phyloP scores from a whole-genome alignment of 2,329 filamentous ascomycete genomes.

The Davidsoniella eucalypti region DNA sequence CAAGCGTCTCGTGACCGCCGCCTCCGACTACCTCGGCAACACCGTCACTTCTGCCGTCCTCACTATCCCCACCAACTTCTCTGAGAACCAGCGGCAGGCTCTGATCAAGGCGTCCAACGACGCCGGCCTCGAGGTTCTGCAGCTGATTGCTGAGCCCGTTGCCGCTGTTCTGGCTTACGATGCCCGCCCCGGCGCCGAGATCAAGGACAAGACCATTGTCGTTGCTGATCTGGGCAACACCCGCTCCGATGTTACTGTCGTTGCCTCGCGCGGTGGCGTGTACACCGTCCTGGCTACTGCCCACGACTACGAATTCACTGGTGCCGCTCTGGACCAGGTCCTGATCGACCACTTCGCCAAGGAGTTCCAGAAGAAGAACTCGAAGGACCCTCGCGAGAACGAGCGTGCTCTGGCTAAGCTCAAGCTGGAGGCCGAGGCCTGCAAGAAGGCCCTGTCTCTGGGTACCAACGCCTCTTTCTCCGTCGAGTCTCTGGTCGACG shows the following conservation, averaged over 20 bases:
- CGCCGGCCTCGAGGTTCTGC: slow-evolving; percentile 74
- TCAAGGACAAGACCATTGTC: slow-evolving; percentile 75
- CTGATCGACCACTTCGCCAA: slow-evolving; percentile 95
- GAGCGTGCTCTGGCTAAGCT: slow-evolving; percentile 76
- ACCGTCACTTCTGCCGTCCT: slow-evolving; percentile 88
- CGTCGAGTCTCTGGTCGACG: slow-evolving; percentile 78
- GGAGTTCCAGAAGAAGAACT: slow-evolving; percentile 97
- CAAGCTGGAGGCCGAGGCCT: slow-evolving; percentile 74
- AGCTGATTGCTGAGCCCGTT: slow-evolving; percentile 83
- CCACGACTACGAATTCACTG: slow-evolving; percentile 90
- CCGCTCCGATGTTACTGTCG: slow-evolving; percentile 76
- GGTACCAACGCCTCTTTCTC: slow-evolving; percentile 81
- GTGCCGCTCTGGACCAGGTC: slow-evolving; percentile 71
- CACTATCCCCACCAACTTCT: slow-evolving; percentile 86
- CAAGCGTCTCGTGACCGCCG: slow-evolving; percentile 62
- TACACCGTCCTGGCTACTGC: slow-evolving; percentile 88
- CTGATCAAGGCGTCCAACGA: slow-evolving; percentile 61
- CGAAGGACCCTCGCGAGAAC: slow-evolving; percentile 70
- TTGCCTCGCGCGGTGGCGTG: slow-evolving; percentile 85
- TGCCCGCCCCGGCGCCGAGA: slow-evolving; percentile 56
- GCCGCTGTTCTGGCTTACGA: slow-evolving; percentile 84
- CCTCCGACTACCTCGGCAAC: slow-evolving; percentile 84
- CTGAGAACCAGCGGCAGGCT: slow-evolving; percentile 69
- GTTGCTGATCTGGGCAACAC: slow-evolving; percentile 89
- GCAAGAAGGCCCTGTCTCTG: slow-evolving; percentile 83